These are phyloP conservation scores for Cladosporium colombiae DNA, from an alignment of 2,329 filamentous ascomycete species.

Conservation along the genomic window DNA sequence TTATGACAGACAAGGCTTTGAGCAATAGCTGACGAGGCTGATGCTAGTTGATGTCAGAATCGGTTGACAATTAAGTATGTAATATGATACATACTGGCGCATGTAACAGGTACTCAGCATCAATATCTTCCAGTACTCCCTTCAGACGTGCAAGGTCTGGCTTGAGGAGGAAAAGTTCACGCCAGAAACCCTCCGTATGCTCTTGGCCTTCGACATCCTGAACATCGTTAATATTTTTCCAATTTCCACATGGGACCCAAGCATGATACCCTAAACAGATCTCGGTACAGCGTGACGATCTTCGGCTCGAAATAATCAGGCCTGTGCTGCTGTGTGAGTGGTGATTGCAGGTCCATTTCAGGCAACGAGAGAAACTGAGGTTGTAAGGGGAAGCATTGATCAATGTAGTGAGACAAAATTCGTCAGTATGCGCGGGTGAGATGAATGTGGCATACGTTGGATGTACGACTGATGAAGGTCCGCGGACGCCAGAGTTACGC, in stretches of 20 bases:
- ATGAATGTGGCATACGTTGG: constrained; percentile 4
- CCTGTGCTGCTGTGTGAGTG: constrained; percentile 86
- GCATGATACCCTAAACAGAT: constrained; percentile 64
- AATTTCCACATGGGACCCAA: too few species aligned
- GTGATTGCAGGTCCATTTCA: constrained; percentile 58
- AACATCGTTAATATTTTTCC: background rate
- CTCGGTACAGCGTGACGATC: constrained; percentile 85
- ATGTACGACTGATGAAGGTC: background rate
- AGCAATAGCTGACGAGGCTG: constrained; percentile 78
- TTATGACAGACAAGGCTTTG: constrained; percentile 69
- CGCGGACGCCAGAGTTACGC: background rate
- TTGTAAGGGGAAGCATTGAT: background rate
- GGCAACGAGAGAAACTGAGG: background rate
- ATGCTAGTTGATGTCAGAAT: constrained; percentile 39
- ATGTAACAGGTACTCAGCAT: constrained; percentile 73
- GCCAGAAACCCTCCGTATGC: constrained; percentile 89
- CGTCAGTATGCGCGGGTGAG: background rate
- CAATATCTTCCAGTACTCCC: constrained; percentile 67
- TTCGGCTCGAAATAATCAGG: constrained; percentile 93
- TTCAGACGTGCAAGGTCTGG: constrained; percentile 73
- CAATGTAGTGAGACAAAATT: background rate
- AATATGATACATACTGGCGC: constrained; percentile 58
- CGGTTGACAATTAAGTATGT: background rate
- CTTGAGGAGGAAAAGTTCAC: constrained; percentile 87
- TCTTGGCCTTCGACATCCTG: constrained; percentile 65